Base-by-base conservation (phyloP, 1,284 basidiomycete species). In the Ganoderma multipileum region DNA sequence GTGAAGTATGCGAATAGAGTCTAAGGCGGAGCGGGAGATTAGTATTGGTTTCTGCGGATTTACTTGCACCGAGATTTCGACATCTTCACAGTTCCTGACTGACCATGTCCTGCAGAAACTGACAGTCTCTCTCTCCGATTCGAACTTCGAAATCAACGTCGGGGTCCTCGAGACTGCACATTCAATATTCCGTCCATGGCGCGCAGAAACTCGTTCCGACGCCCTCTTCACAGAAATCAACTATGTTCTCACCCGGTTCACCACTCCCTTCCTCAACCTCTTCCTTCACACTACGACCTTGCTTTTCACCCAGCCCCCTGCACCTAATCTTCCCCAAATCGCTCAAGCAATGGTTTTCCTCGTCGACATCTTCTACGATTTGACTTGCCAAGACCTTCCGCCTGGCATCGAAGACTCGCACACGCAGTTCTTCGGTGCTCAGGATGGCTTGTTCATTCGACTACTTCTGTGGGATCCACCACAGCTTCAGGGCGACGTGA, bases 161-260 rank as follows among this genome's bases (percentile, higher is more conserved):
- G 95, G 94, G 65, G 94, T 99, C 9, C 87, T 99, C 44, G 90
- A 97, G 75, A 97, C 97, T 0, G 95, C 96, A 0, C 97, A 99
- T 80, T 96, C 95, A 52, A 99, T 99, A 76, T 99, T 98, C 83
- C 88, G 90, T 65, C 89, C 91, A 72, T 99, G 97, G 97, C 89
- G 97, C 65, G 90, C 95, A 5, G 93, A 94, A 75, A 94, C 97
- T 76, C 91, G 96, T 67, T 93, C 94, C 7, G 92, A 99, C 81
- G 81, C 86, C 54, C 90, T 99, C 62, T 99, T 93, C 83, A 86
- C 90, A 2, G 93, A 95, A 77, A 99, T 99, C 85, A 98, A 98
- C 82, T 87, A 94, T 70, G 97, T 99, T 64, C 87, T 99, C 60
- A 85, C 83, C 52, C 91, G 91, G 73, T 98, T 99, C 82, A 91